phyloP scores from a whole-genome alignment of 148 eudicot genomes.

The Salicornia ramosissima region DNA sequence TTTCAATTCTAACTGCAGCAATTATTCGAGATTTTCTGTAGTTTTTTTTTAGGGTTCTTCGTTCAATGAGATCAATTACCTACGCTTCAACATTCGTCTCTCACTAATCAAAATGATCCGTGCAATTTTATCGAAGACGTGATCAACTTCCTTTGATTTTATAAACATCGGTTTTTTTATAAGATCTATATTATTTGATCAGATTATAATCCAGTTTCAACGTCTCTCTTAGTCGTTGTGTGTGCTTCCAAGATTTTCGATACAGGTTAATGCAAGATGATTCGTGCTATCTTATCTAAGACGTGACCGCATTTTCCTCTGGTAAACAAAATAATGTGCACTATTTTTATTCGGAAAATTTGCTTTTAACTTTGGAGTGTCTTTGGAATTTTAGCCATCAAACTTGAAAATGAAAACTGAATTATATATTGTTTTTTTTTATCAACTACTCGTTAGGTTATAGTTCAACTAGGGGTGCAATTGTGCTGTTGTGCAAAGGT shows the following conservation, averaged over 20 bases:
- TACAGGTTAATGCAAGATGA: constrained; percentile 26
- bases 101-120: constrained; percentile 25
- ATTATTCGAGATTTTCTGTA: too few species aligned
- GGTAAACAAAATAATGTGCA: constrained; percentile 8
- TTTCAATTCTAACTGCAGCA: too few species aligned
- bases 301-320: constrained; percentile 24
- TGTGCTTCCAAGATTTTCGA: constrained; percentile 13
- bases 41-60: too few species aligned
- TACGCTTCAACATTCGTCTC: constrained; percentile 2
- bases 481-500: too few species aligned
- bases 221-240: constrained; percentile 19
- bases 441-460: too few species aligned
- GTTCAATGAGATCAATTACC: neutral
- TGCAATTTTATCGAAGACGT: constrained; percentile 28
- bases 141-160: neutral
- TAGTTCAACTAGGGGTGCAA: too few species aligned
- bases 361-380: too few species aligned
- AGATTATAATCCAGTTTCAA: constrained; percentile 2
- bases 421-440: too few species aligned
- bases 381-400: too few species aligned
- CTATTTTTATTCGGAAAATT: neutral
- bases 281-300: constrained; percentile 35
- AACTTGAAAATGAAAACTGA: too few species aligned
- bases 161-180: neutral
- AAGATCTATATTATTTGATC: neutral